phyloP scores from a whole-genome alignment of 108 stramenopile species.

The Cyclotella kingstonii region DNA sequence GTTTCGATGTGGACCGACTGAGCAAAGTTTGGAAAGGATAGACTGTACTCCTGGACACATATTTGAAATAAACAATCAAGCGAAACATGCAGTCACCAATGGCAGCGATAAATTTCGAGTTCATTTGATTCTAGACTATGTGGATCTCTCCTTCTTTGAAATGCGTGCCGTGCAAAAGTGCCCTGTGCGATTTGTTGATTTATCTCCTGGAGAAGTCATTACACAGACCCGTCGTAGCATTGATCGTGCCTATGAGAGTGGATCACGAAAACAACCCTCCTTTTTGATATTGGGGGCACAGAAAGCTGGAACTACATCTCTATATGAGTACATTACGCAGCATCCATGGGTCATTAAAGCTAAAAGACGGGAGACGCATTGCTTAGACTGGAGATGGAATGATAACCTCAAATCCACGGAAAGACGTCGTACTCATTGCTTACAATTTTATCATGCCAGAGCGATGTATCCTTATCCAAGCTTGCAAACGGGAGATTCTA shows the following conservation, averaged over 20 bases:
- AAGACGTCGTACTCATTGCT: slow-evolving; percentile 52
- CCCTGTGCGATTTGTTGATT: slow-evolving; percentile 37
- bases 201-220: slow-evolving; percentile 77
- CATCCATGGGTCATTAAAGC: slow-evolving; percentile 86
- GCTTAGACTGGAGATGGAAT: slow-evolving; percentile 95
- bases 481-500: slow-evolving; percentile 92
- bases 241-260: slow-evolving; percentile 65
- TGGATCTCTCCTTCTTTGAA: slow-evolving; percentile 51
- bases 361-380: slow-evolving; percentile 94
- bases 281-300: slow-evolving; percentile 90
- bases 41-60: slow-evolving; percentile 84
- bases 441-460: slow-evolving; percentile 77
- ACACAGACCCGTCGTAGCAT: slow-evolving; percentile 92
- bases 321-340: slow-evolving; percentile 92
- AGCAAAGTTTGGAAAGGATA: slow-evolving; percentile 67
- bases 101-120: slow-evolving; percentile 65
- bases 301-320: slow-evolving; percentile 94
- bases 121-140: slow-evolving; percentile 96
- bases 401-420: slow-evolving; percentile 41
- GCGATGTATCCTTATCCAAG: slow-evolving; percentile 65
- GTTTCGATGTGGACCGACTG: slow-evolving; percentile 85
- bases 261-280: slow-evolving; percentile 61
- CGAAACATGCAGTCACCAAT: slow-evolving; percentile 94
- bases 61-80: slow-evolving; percentile 99
- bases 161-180: slow-evolving; percentile 17